Base-by-base conservation (phyloP, 179 eudicot genomes). In the Sideroxylon spinosum region DNA sequence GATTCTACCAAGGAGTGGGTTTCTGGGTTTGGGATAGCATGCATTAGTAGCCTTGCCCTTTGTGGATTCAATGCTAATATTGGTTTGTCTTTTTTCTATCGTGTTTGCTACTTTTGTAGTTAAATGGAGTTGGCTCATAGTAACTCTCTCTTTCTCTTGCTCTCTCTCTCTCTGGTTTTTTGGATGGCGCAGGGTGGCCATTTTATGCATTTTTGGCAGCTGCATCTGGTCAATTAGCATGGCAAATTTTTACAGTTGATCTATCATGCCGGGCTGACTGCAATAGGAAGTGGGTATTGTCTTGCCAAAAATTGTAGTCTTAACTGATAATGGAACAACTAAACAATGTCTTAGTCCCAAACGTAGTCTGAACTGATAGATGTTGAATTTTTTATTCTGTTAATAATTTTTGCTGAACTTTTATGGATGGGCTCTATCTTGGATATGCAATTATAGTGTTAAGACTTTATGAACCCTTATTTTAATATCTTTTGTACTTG, bases 231-330 rank as follows among this genome's bases (percentile, higher is more conserved):
- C 98, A 93, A 44, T 86, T 93, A 80, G 89, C 88, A 20, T 95
- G 98, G 97, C 98, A 95, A 84, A 91, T 95, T 75, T 85, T 69
- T 78, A 86, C 91, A 0, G 98, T 91, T 79, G 95, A 95, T 80
- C 82, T 93, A 73, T 89, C 95, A 20, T 83, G 82, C 62, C 90
- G 92, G 70, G 88, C 91, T 50, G 97, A 93, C 83, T 95, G 97
- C 85, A 89, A 89, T 82, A 90, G 86, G 56, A 93, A 91, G 97
- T 93, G 81, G 17, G 98, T 87, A 70, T 63, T 49, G 44, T 49
- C 74, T 37, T 55, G 70, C 77, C 62, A 73, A 37, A 73, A 68
- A 12, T 25, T 46, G 19, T 57, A n/a, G 62, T 22, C 1, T 23
- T 63, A n/a, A 29, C 19, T 57, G 52, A 37, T 37, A 37, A 37